Evolutionary conservation across 345 rosid genomes (phyloP), one percentile per base, ranked within the genome.

Genomic region (Eucalyptus pumila): DNA sequence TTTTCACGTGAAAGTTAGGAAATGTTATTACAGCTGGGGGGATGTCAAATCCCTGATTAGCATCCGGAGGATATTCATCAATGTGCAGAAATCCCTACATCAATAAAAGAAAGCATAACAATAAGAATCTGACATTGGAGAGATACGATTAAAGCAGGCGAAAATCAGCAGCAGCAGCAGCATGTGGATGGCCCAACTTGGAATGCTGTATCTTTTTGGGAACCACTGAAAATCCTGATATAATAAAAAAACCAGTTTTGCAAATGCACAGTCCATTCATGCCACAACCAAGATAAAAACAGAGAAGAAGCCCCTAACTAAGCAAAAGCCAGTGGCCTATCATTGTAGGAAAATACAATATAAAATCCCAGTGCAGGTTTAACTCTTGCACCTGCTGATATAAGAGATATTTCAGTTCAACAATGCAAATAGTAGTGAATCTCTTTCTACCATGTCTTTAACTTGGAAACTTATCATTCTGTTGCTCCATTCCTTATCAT

Each of bases 21-120:
- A 95, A 98, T 91, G 95, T 95, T 91, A 97, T 92, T 54, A 94
- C 90, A 83, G 99, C 99, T n/a, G 99, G 96, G 69, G 99, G 99
- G 89, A 98, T 97, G 91, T 98, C 99, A 86, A 94, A 97, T 90
- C 99, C 99, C 94, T 97, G 99, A 92, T 97, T 97, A 90, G 99
- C 99, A 95, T 97, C 99, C 15, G 99, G 99, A 87, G 98, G 98
- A 92, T 98, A 98, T 88, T 97, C 99, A 93, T 96, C 98, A 69
- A 97, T 95, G 92, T 96, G 99, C 86, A 98, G 92, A 92, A 97
- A 98, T 26, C 99, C 99, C 98, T 97, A 91, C 87, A 86, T 62
- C 89, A 14, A 87, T 15, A 62, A 32, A 87, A 80, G 5, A 80
- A 65, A 27, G 42, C 52, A 42, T 4, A 44, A 49, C 27, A 44